Base-by-base conservation (phyloP, 768 basidiomycete genomes). In the Tricholoma terreum region DNA sequence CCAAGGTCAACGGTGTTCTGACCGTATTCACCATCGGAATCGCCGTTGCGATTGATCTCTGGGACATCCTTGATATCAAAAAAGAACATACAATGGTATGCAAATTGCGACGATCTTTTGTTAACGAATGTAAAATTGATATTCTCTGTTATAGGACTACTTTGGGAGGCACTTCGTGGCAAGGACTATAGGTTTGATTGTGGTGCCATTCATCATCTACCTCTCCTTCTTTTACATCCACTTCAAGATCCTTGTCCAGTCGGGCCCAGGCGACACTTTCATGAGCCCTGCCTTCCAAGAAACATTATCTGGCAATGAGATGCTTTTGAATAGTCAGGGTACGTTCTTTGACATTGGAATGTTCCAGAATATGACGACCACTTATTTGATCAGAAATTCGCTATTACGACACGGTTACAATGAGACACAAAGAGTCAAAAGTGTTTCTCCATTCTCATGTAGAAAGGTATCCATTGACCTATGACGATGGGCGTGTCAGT, bases 241-340 rank as follows among this genome's bases (percentile, higher is more conserved):
- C 72, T 96, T 99, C 67, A 78, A 87, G 24, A 80, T 98, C 60
- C 85, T 98, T 62, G 90, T 78, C 7, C 81, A 87, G 61, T 94
- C 94, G 10, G 97, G 97, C 22, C 83, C 94, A 31, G 97, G 97
- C 5, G 97, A 98, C 67, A 79, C 81, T 36, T 99, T 98, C 77
- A 98, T 98, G 97, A 94, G 90, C 69, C 95, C 97, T 6, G 87
- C 86, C 4, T 99, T 99, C 84, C 97, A 99, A 73, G 94, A 98
- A 75, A 97, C 94, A 15, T 78, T 99, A 51, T 72, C 79, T 19
- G 94, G 94, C 30, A 99, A 97, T 63, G 94, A 98, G 66, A 79
- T 99, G 73, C 74, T 98, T 56, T 69, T 98, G 60, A 92, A 92
- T 67, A 90, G 92, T 62, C 89, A 95, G 76, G 96, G 96, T 94